These are phyloP conservation scores for Lactifluus hygrophoroides DNA, from an alignment of 768 basidiomycete genomes.

Conservation along the genomic window DNA sequence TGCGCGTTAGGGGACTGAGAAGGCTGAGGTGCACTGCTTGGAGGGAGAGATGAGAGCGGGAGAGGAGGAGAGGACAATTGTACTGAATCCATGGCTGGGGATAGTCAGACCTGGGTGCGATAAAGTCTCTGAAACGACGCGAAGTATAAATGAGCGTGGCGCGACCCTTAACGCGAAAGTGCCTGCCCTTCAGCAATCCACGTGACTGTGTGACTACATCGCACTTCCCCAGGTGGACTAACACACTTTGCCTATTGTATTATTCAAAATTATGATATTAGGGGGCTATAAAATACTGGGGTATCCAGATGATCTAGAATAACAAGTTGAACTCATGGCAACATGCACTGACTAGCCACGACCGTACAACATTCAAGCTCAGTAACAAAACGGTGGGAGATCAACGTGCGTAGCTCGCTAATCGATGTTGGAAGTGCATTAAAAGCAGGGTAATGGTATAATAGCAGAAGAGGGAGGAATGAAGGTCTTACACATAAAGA, in stretches of 20 bases:
- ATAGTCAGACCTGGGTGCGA: slow-evolving; percentile 1
- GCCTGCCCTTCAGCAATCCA: slow-evolving; percentile 34
- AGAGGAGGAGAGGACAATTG: slow-evolving; percentile 48
- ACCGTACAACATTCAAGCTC: slow-evolving; percentile 4
- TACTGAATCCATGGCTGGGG: slow-evolving; percentile 44
- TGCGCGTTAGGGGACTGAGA: slow-evolving; percentile 31
- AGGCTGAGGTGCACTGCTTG: slow-evolving; percentile 39
- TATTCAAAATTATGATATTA: not conserved
- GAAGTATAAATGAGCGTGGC: slow-evolving; percentile 18
- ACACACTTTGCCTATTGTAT: too few relatives aligned
- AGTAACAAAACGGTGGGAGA: not conserved
- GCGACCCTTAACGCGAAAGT: slow-evolving; percentile 33
- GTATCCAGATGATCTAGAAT: slow-evolving; percentile 2
- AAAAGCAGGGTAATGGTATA: slow-evolving; percentile 8
- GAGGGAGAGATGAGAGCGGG: slow-evolving; percentile 43
- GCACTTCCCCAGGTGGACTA: too few relatives aligned
- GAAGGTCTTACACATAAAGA: not conserved
- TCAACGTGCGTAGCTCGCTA: not conserved
- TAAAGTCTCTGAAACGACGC: slow-evolving; percentile 9
- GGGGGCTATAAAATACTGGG: slow-evolving; percentile 2
- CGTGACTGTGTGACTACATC: slow-evolving; percentile 1
- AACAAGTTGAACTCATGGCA: not conserved
- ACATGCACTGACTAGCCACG: not conserved
- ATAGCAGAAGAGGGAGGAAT: not conserved
- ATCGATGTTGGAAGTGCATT: not conserved